These are phyloP conservation scores for Fraxinus baroniana DNA, from an alignment of 305 asterid species.

Conservation along the genomic window DNA sequence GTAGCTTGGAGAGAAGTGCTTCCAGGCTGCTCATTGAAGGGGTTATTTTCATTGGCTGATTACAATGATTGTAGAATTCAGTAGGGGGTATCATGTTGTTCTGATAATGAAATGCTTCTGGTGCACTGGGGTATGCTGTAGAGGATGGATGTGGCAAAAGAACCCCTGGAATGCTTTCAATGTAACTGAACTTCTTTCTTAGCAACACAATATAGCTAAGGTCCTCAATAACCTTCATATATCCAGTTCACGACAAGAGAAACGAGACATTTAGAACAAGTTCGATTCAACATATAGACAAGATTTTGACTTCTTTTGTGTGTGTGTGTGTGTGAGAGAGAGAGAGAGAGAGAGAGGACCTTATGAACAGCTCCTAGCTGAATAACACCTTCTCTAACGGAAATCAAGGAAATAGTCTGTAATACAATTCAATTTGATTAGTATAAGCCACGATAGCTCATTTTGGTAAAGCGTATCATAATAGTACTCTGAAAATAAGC, in stretches of 20 bases:
- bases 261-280: not conserved
- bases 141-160: conserved; percentile 92
- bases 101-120: conserved; percentile 56
- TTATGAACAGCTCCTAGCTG: conserved; percentile 87
- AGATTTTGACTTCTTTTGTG: not conserved
- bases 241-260: not conserved
- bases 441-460: not conserved
- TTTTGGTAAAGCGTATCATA: not conserved
- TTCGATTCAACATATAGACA: not conserved
- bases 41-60: conserved; percentile 53
- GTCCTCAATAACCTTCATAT: conserved; percentile 76
- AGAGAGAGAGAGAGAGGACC: conserved; percentile 38
- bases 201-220: conserved; percentile 82
- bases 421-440: not conserved
- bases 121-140: conserved; percentile 52
- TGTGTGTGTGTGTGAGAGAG: not conserved
- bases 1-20: conserved; percentile 90
- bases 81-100: conserved; percentile 27
- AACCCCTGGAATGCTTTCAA: conserved; percentile 96
- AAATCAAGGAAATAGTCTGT: conserved; percentile 96
- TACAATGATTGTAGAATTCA: conserved; percentile 42
- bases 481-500: not conserved
- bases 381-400: conserved; percentile 96
- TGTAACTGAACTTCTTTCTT: conserved; percentile 83
- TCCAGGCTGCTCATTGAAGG: conserved; percentile 98